Conservation (phyloP, 352 stramenopile genomes). For the Hyaloperonospora arabidopsidis region DNA sequence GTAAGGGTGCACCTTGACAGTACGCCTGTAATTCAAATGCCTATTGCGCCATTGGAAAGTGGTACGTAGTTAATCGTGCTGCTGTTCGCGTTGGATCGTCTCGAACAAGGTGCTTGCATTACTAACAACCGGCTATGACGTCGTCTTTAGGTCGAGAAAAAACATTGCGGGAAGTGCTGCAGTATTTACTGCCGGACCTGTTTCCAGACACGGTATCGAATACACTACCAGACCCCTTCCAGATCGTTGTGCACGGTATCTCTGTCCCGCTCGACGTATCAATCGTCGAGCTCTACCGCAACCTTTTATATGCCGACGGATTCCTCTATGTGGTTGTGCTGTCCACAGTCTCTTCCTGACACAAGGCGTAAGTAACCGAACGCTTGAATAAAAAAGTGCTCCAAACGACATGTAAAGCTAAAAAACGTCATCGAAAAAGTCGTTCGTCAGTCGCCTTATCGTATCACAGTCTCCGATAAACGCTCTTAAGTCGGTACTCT, state of each 20-base stretch:
- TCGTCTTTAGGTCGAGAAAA: conserved; percentile 31
- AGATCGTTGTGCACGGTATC: conserved; percentile 58
- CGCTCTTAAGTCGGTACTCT: no score
- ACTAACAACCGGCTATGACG: background rate
- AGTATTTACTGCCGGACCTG: conserved; percentile 54
- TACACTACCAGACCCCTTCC: conserved; percentile 8
- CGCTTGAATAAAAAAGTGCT: no score
- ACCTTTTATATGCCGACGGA: conserved; percentile 65
- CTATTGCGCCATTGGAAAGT: conserved; percentile 41
- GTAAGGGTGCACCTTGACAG: conserved; percentile 56
- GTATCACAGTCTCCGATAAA: no score
- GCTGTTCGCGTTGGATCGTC: background rate
- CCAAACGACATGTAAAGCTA: no score
- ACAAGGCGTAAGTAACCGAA: background rate
- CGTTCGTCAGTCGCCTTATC: no score
- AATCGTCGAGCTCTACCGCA: conserved; percentile 51
- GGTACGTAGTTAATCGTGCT: conserved; percentile 10
- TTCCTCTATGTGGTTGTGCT: conserved; percentile 62
- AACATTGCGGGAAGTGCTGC: conserved; percentile 42
- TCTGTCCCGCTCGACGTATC: conserved; percentile 37
- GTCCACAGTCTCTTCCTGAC: conserved; percentile 2
- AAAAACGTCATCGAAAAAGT: no score
- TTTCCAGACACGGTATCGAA: conserved; percentile 22
- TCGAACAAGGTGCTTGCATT: background rate
- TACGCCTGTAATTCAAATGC: conserved; percentile 61